Evolutionary conservation across 352 stramenopile species (phyloP).

Genomic region (Phytophthora pluvialis): DNA sequence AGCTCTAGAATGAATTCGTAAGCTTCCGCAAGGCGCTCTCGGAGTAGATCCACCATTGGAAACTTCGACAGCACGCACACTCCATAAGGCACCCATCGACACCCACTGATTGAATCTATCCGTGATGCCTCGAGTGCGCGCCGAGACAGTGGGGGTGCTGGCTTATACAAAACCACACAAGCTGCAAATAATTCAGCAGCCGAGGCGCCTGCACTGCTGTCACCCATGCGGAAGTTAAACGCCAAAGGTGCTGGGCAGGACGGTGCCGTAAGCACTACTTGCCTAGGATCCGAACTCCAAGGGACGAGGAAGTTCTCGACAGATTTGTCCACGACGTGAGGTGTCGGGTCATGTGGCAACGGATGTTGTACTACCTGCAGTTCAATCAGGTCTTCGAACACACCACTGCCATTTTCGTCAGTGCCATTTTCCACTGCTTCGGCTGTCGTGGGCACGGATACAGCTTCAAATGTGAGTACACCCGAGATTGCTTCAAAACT

Average conservation of each 20-base stretch:
- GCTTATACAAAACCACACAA: slow-evolving; percentile 84
- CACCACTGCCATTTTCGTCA: slow-evolving; percentile 13
- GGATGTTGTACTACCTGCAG: slow-evolving; percentile 59
- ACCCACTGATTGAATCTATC: slow-evolving; percentile 48
- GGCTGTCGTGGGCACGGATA: slow-evolving; percentile 28
- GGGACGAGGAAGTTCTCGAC: slow-evolving; percentile 77
- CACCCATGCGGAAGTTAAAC: slow-evolving; percentile 83
- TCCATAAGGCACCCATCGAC: slow-evolving; percentile 81
- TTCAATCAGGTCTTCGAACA: slow-evolving; percentile 49
- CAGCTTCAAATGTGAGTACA: slow-evolving; percentile 81
- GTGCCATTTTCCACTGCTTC: slow-evolving; percentile 22
- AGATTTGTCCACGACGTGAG: slow-evolving; percentile 62
- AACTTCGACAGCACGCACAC: slow-evolving; percentile 88
- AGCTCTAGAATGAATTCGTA: slow-evolving; percentile 85
- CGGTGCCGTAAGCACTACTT: slow-evolving; percentile 49
- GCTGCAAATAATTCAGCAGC: slow-evolving; percentile 78
- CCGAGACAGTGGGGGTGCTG: slow-evolving; percentile 61
- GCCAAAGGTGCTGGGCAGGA: slow-evolving; percentile 63
- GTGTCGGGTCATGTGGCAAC: slow-evolving; percentile 54
- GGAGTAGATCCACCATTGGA: slow-evolving; percentile 79
- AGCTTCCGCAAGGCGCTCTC: slow-evolving; percentile 77
- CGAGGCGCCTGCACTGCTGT: slow-evolving; percentile 62
- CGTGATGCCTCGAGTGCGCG: slow-evolving; percentile 65
- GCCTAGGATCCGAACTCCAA: slow-evolving; percentile 53
- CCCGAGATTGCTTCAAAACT: slow-evolving; percentile 81